Evolutionary conservation across 176 grass and related monocot species (phyloP), one percentile per base, ranked within the genome.

Genomic region (Cenchrus purpureus): DNA sequence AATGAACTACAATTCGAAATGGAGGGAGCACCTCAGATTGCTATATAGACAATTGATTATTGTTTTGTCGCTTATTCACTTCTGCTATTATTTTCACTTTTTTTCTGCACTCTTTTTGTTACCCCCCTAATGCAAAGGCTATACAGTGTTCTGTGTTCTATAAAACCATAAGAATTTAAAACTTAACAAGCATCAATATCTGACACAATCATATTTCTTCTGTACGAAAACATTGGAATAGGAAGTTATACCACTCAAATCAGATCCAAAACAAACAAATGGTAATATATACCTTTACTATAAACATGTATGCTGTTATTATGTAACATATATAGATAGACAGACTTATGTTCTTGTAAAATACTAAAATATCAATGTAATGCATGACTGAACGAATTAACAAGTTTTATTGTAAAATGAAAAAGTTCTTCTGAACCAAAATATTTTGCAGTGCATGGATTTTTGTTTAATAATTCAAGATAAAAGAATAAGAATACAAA

Each of bases 261-360:
- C 17, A 5, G 74, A 72, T 44, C 73, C 71, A 58, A 48, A 13
- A 52, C 32, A 4, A 77, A 77, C 11, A 58, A 72, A 51, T 71
- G 59, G 28, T 83, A 76, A 20, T 52, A 3, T 16, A 59, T 44
- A 51, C 7, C 7, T 68, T 82, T 68, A 69, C 54, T n/a, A 68
- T 82, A 77, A 60, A 50, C 64, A 46, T 71, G 73, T 31, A 78
- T 29, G 73, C 20, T 6, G 71, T 78, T 62, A 60, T 76, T 78
- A 82, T 4, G 10, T 37, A 76, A n/a, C 6, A 12, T 43, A 82
- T 68, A 66, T 53, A 53, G 11, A 14, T 15, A 5, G 55, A 57
- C 12, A 9, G 51, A 48, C 40, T 50, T 61, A 17, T 50, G 14
- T 46, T 81, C 32, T 46, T 55, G 45, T 46, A 75, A 75, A 34